Conservation (phyloP, 208 protist species). For the Zelonia costaricensis region DNA sequence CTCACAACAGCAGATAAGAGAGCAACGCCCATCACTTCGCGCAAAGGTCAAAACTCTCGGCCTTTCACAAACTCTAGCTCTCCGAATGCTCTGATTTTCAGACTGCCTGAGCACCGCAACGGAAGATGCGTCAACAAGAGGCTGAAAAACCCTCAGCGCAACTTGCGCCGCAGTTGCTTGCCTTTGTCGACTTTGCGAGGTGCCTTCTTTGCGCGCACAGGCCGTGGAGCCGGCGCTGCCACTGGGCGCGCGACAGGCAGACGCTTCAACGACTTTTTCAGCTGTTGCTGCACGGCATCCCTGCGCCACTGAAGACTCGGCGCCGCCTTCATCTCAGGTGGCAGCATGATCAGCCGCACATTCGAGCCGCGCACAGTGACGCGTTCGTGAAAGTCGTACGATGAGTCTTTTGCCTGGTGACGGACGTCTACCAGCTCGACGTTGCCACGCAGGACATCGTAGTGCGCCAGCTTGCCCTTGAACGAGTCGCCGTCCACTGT, state of each 20-base stretch:
- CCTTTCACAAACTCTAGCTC: too few relatives aligned
- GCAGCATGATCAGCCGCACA: constrained; percentile 60
- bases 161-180: constrained; percentile 25
- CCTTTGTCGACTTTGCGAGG: constrained; percentile 17
- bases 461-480: constrained; percentile 43
- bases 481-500: constrained; percentile 50
- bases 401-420: constrained; percentile 55
- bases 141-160: constrained; percentile 6
- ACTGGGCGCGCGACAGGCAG: neutral
- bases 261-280: constrained; percentile 41
- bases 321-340: constrained; percentile 56
- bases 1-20: too few relatives aligned
- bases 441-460: constrained; percentile 53
- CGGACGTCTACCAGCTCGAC: constrained; percentile 60
- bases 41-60: too few relatives aligned
- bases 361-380: constrained; percentile 45
- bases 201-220: constrained; percentile 13
- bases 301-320: constrained; percentile 53
- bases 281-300: constrained; percentile 41
- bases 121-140: too few relatives aligned
- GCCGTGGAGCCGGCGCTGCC: neutral
- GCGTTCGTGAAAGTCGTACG: constrained; percentile 51
- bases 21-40: too few relatives aligned
- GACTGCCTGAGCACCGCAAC: too few relatives aligned
- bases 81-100: too few relatives aligned